Conservation (phyloP, 1,284 basidiomycete genomes). For the Rhodotorula mucilaginosa region DNA sequence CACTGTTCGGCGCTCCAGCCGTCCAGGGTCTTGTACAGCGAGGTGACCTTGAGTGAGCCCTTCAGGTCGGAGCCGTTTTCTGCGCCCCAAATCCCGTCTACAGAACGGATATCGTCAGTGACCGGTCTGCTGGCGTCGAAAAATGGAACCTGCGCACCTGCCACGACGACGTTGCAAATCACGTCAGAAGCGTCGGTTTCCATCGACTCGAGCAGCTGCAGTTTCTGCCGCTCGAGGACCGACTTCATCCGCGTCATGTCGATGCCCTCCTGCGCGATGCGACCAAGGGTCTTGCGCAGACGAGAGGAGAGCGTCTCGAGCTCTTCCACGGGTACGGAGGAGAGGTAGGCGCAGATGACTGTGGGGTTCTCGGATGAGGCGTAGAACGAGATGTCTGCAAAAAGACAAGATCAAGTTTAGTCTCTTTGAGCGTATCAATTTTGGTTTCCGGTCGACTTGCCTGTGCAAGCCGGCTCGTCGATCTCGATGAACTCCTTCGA, state of each 20-base stretch:
- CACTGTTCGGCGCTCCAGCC: conserved; percentile 74
- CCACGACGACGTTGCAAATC: conserved; percentile 48
- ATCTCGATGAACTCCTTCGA: conserved; percentile 93
- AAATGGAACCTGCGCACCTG: conserved; percentile 40
- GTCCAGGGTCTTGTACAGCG: conserved; percentile 62
- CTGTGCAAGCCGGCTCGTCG: conserved; percentile 74
- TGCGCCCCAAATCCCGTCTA: conserved; percentile 83
- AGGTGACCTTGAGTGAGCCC: conserved; percentile 73
- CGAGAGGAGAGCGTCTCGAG: conserved; percentile 69
- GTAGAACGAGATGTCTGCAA: conserved; percentile 77
- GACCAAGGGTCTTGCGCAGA: conserved; percentile 67
- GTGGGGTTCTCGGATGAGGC: conserved; percentile 70
- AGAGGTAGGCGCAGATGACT: conserved; percentile 73
- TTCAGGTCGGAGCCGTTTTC: conserved; percentile 77
- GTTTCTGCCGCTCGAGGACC: conserved; percentile 80
- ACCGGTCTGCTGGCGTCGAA: conserved; percentile 56
- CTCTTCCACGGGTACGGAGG: conserved; percentile 78
- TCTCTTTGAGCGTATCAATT: neutral
- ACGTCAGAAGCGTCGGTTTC: conserved; percentile 51
- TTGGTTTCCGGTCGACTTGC: conserved; percentile 50
- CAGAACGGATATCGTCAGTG: conserved; percentile 59
- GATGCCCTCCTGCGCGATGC: conserved; percentile 72
- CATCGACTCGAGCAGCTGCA: conserved; percentile 48
- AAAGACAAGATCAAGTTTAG: conserved; percentile 50
- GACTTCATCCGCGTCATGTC: conserved; percentile 90